phyloP scores from a whole-genome alignment of 345 rosid species.

The Salix purpurea region DNA sequence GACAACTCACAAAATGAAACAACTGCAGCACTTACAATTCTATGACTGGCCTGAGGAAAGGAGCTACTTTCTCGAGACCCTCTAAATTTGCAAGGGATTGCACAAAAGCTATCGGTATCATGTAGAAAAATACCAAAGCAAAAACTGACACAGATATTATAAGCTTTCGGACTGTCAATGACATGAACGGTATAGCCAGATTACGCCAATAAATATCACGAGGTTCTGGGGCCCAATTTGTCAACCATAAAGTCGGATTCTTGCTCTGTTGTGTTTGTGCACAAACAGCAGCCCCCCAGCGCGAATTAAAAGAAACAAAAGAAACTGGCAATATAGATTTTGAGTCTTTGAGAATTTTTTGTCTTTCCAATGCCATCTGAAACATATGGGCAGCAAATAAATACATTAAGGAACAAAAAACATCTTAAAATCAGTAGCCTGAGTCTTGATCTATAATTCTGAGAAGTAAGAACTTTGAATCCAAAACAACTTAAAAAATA shows the following conservation, averaged over 20 bases:
- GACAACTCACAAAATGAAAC: neutral
- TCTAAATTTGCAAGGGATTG: constrained; percentile 96
- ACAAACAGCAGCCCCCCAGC: constrained; percentile 98
- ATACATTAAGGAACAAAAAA: neutral
- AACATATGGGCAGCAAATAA: neutral
- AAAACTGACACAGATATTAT: constrained; percentile 66
- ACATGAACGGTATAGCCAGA: constrained; percentile 86
- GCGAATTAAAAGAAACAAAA: constrained; percentile 85
- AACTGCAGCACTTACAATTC: constrained; percentile 61
- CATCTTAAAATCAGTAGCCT: neutral
- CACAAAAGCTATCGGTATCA: constrained; percentile 98
- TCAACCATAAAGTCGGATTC: constrained; percentile 88
- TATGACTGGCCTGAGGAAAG: constrained; percentile 88
- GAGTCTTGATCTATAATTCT: neutral
- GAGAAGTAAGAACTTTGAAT: neutral
- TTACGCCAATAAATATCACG: constrained; percentile 93
- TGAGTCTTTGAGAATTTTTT: constrained; percentile 62
- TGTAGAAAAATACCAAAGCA: constrained; percentile 89
- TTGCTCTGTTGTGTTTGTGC: constrained; percentile 97
- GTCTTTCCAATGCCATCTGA: constrained; percentile 76
- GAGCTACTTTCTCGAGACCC: constrained; percentile 86
- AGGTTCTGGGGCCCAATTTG: constrained; percentile 96
- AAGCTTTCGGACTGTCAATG: constrained; percentile 70
- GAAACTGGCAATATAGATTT: constrained; percentile 73
- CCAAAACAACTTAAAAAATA: neutral